Base-by-base conservation (phyloP, 768 basidiomycete species). In the Brasilioporus rufonigricans region DNA sequence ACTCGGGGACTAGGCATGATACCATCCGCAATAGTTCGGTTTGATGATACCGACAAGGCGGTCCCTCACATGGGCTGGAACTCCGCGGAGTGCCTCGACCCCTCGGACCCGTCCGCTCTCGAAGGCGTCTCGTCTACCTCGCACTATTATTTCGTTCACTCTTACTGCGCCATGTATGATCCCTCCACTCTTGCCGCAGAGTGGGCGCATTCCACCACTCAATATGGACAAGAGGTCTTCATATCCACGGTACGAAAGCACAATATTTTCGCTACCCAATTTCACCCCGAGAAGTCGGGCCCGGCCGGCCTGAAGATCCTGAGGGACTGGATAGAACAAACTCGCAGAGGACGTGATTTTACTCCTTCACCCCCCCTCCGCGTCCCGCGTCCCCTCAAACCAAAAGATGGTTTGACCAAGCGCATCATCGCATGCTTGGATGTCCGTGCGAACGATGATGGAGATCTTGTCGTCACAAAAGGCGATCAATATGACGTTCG, bases 21-120 rank as follows among this genome's bases (percentile, higher is more conserved):
- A 58, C 89, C 91, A n/a, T 85, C 77, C 61, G 77, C 79, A n/a
- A 91, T 98, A 63, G 80, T 83, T 52, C 74, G 77, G 14, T 98
- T 99, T 65, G 74, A 77, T 57, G 78, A 82, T 65, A 57, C 70
- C 11, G 81, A 87, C 67, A 98, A 98, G 75, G 76, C 89, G 1
- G 96, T 98, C 16, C 97, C 97, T 29, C 96, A 98, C 75, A 98
- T 99, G 74, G 97, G 97, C 48, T 99, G 96, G 96, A 98, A 97
- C 71, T 74, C 82, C 23, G 84, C 85, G 24, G 83, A 87, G 55
- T 75, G 79, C 39, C 65, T 89, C 52, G 76, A 81, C 64, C 64
- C 72, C n/a, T 63, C 67, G 46, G 69, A 68, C 36, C 65, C 70
- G 27, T 66, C 72, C 44, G 64, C 77, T 56, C 69, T 75, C 52